These are phyloP conservation scores for Iberis amara DNA, from an alignment of 441 rosid species.

Conservation along the genomic window DNA sequence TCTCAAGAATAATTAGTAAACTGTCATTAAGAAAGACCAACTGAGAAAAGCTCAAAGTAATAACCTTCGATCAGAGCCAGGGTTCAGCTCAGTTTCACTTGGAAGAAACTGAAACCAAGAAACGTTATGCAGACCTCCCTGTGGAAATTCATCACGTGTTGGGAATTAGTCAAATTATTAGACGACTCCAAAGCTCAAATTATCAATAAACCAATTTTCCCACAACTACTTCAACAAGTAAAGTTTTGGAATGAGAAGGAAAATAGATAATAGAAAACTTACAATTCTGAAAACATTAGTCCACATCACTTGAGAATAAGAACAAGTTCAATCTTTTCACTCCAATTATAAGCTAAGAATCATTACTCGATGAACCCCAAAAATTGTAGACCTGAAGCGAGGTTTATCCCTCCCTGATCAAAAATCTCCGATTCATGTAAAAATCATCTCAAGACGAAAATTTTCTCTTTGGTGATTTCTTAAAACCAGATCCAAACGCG, in stretches of 20 bases:
- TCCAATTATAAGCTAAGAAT: too few relatives aligned
- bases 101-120: conserved; percentile 99
- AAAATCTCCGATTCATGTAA: not conserved
- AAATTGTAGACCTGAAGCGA: too few relatives aligned
- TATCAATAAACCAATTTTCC: too few relatives aligned
- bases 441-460: too few relatives aligned
- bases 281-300: conserved; percentile 91
- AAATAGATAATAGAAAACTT: conserved; percentile 20
- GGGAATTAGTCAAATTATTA: too few relatives aligned
- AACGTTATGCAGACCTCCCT: conserved; percentile 84
- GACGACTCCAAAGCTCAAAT: too few relatives aligned
- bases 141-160: conserved; percentile 17
- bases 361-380: not conserved
- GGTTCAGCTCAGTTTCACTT: conserved; percentile 69
- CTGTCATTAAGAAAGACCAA: not conserved
- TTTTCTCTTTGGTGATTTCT: not conserved
- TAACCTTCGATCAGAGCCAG: conserved; percentile 73
- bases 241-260: not conserved
- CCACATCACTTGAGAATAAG: conserved; percentile 59
- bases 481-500: conserved; percentile 19
- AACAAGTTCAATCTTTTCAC: too few relatives aligned
- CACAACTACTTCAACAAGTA: not conserved
- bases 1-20: conserved; percentile 19
- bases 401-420: conserved; percentile 1
- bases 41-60: conserved; percentile 17